Conservation (phyloP, 148 eudicot species). For the Chenopodium album region DNA sequence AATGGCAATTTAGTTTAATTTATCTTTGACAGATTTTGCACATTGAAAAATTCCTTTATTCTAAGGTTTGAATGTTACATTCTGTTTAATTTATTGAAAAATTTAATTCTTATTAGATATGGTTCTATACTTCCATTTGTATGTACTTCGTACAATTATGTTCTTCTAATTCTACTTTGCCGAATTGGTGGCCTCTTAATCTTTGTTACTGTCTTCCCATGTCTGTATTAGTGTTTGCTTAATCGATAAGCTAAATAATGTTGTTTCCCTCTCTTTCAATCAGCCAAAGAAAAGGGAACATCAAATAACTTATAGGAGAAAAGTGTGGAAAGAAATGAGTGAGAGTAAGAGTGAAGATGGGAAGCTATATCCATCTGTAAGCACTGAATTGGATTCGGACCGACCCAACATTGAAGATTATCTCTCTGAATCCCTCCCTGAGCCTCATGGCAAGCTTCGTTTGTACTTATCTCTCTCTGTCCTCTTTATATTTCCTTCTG, state of each 20-base stretch:
- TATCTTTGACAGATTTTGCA: too few relatives aligned
- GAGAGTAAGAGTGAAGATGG: slow-evolving; percentile 27
- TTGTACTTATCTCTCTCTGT: slow-evolving; percentile 41
- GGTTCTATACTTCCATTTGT: too few relatives aligned
- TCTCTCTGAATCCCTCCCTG: slow-evolving; percentile 66
- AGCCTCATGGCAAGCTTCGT: slow-evolving; percentile 68
- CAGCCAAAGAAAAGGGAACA: background rate
- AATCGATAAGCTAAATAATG: background rate
- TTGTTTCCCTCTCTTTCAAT: too few relatives aligned
- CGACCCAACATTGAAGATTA: slow-evolving; percentile 91
- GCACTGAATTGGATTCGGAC: slow-evolving; percentile 78
- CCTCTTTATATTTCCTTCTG: background rate
- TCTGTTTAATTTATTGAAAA: too few relatives aligned
- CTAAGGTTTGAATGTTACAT: too few relatives aligned
- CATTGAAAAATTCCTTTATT: too few relatives aligned
- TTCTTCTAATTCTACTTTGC: too few relatives aligned
- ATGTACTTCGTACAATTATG: too few relatives aligned
- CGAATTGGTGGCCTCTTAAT: background rate
- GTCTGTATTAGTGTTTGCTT: background rate
- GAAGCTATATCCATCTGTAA: slow-evolving; percentile 40
- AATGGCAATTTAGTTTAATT: too few relatives aligned
- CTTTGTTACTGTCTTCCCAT: background rate
- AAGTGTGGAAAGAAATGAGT: background rate
- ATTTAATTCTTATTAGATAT: too few relatives aligned
- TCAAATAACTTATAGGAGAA: background rate